Evolutionary conservation across 257 asterid genomes (phyloP).

Genomic region (Capsicum chinense): DNA sequence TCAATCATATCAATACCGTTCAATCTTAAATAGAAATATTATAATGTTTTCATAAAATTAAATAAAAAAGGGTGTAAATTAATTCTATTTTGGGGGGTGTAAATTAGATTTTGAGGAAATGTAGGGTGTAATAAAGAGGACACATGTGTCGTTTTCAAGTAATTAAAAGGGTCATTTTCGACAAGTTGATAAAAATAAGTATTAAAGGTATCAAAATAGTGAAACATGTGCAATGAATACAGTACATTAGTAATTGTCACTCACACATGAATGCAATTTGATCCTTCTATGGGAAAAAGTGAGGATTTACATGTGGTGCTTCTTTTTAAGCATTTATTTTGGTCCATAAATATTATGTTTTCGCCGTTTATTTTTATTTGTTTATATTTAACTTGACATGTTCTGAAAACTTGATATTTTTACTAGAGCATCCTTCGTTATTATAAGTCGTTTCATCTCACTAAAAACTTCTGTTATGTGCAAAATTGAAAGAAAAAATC

Average conservation of each 20-base stretch:
- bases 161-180: slow-evolving; percentile 24
- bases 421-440: too few species aligned
- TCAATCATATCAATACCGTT: not conserved
- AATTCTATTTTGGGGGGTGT: not conserved
- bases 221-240: slow-evolving; percentile 41
- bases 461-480: too few species aligned
- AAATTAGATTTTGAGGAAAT: slow-evolving; percentile 25
- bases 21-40: not conserved
- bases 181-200: not conserved
- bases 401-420: too few species aligned
- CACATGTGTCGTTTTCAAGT: slow-evolving; percentile 16
- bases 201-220: slow-evolving; percentile 26
- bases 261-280: not conserved
- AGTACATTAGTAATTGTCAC: not conserved
- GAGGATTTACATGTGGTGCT: slow-evolving; percentile 7
- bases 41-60: not conserved
- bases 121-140: slow-evolving; percentile 14
- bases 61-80: not conserved
- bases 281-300: slow-evolving; percentile 26
- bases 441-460: too few species aligned
- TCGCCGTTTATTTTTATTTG: too few species aligned
- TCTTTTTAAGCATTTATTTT: slow-evolving; percentile 28
- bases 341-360: not conserved
- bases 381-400: too few species aligned
- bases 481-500: too few species aligned